Base-by-base conservation (phyloP, 1,284 basidiomycete species). In the Melanopsichium pennsylvanicum region DNA sequence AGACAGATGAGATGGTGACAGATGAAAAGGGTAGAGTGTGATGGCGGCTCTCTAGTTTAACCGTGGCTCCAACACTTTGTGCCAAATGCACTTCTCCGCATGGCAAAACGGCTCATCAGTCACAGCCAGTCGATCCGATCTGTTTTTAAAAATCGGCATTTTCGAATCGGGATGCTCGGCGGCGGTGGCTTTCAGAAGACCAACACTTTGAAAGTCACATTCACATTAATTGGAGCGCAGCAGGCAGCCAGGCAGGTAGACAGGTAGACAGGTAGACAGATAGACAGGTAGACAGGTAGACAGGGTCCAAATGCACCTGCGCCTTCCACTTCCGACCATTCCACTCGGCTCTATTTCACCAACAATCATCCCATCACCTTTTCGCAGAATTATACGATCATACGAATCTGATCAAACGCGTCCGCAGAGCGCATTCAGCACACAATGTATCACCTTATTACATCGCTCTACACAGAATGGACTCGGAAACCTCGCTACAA, bases 401-500 rank as follows among this genome's bases (percentile, higher is more conserved):
- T n/a, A n/a, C n/a, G n/a, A n/a, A n/a, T n/a, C n/a, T n/a, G n/a
- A n/a, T n/a, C n/a, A n/a, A n/a, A n/a, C n/a, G n/a, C n/a, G n/a
- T n/a, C n/a, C n/a, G n/a, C n/a, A n/a, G n/a, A n/a, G n/a, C n/a
- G n/a, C n/a, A n/a, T n/a, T n/a, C n/a, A n/a, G n/a, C 4, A 15
- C 38, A 51, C 27, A 12, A 69, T 69, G 66, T 69, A 69, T 25
- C 66, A 69, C 29, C 60, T 69, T 36, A 40, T 69, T 35, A 56
- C 55, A 16, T 59, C 59, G 21, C 32, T 69, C 32, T 69, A 69
- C 31, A 63, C 59, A 35, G 61, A 75, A 37, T 60, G 59, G 46
- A 70, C 70, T 15, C 49, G 55, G 23, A 75, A 75, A 23, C 38
- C 60, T 11, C 57, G 46, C 5, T 73, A 60, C 62, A 70, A 70